Evolutionary conservation across 345 rosid species (phyloP), one percentile per base, ranked within the genome.

Genomic region (Citrus cavaleriei): DNA sequence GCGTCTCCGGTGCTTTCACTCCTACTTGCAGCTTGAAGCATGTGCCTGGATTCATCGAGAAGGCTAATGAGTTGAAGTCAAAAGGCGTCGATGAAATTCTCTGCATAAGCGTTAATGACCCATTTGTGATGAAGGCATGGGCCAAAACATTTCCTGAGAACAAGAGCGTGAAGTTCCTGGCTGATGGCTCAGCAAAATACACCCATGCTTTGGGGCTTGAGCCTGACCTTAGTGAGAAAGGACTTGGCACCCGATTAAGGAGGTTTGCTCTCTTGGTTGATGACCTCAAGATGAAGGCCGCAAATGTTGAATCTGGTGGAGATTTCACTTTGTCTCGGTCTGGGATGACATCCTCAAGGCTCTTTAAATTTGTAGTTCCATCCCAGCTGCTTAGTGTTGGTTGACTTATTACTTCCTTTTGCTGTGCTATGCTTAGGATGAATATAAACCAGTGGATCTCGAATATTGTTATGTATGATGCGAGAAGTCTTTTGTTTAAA

Each of bases 91-190:
- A 85, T 58, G 98, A 93, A 76, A 86, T 94, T 74, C 75, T 96
- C 57, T 90, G 94, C 87, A 73, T 96, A 68, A 96, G 98, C 64
- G 99, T 95, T 74, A 96, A 96, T 58, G 99, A 96, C 68, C 93
- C 98, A 18, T 94, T 91, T 80, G 98, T 94, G 89, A 91, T 96
- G 98, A 94, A 94, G 84, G 98, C 97, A 3, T 94, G 99, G 99
- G 90, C 97, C 4, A 94, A 96, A 75, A 91, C 98, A 16, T 94
- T 74, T 89, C 97, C 97, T 0, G 97, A 91, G 83, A 96, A 96
- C 93, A 91, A 90, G 86, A 85, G 91, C n/a, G 97, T 94, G 32
- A 96, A 91, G 88, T 96, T 96, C 84, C 83, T 96, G 14, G 97
- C 95, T 1, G 98, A 96, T 74, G 99, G 99, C 14, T 90, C 99